Evolutionary conservation across 1,139 yeast species (phyloP), one percentile per base, ranked within the genome.

Genomic region (Kodamaea suecica): DNA sequence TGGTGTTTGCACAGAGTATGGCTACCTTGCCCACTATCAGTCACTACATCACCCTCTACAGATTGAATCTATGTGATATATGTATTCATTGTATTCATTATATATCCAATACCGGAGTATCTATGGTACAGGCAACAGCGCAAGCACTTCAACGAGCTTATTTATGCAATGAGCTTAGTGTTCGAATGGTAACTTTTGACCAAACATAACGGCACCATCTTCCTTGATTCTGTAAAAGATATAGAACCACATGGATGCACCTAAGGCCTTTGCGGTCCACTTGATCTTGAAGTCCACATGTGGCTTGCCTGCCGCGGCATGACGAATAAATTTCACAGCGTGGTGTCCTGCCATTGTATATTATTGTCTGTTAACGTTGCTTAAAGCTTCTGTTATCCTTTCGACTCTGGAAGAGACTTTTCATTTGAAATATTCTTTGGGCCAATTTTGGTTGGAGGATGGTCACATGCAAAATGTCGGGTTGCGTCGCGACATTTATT

Each of bases 161-260:
- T 6, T 19, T 19, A 19, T 19, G 21, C 21, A 19, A 25, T 32
- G 39, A 45, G 24, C n/a, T n/a, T 65, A 69, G 46, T 62, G 61
- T 55, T 66, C 72, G 42, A 66, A 66, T 29, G 73, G 72, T 48
- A 63, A 58, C 46, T 65, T 66, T 38, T 59, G 57, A 20, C 72
- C 81, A 49, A 72, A 66, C 70, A 78, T 73, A 27, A 74, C 78
- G 41, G 77, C 76, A 44, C 78, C 79, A 47, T 78, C 90, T 61
- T 83, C 82, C 61, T 82, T 80, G 33, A 84, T 66, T 59, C 95
- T 70, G 72, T 83, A 84, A 57, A 84, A 73, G 45, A 84, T 75
- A 82, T 86, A 84, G 60, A 84, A 84, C 88, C 92, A 84, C 90
- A 84, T 81, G 43, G 87, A 74, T 30, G 90, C 94, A 6, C 95